phyloP scores from a whole-genome alignment of 2,329 filamentous ascomycete genomes.

The Verruconis gallopava region DNA sequence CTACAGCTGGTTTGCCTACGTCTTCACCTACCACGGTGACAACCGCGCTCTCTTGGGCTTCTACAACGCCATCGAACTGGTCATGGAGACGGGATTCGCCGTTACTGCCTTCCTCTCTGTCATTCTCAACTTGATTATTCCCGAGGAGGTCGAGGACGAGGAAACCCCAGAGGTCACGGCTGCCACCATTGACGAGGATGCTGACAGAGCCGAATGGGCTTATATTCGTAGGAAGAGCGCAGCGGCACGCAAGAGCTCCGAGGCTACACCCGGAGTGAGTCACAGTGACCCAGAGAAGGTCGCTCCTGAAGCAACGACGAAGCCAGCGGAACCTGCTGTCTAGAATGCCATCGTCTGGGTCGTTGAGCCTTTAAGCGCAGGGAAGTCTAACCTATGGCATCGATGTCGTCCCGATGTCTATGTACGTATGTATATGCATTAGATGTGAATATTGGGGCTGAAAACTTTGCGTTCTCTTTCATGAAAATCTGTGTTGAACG shows the following conservation, averaged over 20 bases:
- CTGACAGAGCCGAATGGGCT: slow-evolving; percentile 8
- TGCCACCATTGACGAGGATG: slow-evolving; percentile 4
- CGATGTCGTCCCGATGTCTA: neutral
- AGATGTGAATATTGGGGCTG: too few species aligned
- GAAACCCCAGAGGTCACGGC: slow-evolving; percentile 10
- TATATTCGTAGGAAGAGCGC: slow-evolving; percentile 6
- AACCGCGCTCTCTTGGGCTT: slow-evolving; percentile 60
- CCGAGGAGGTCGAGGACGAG: slow-evolving; percentile 62
- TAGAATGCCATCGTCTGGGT: neutral
- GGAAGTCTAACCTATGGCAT: neutral
- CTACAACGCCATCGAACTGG: slow-evolving; percentile 48
- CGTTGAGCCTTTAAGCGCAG: neutral
- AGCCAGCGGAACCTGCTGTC: neutral
- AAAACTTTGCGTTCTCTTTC: too few species aligned
- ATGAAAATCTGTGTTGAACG: too few species aligned
- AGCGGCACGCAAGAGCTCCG: slow-evolving; percentile 1
- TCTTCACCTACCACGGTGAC: slow-evolving; percentile 59
- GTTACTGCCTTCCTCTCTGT: slow-evolving; percentile 62
- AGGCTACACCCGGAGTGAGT: neutral
- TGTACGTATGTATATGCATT: too few species aligned
- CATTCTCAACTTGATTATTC: slow-evolving; percentile 58
- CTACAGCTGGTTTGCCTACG: slow-evolving; percentile 47
- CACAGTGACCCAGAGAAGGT: neutral
- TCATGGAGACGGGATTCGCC: slow-evolving; percentile 50
- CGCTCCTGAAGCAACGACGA: neutral